Base-by-base conservation (phyloP, 2,329 filamentous ascomycete species). In the Phialophora macrospora region DNA sequence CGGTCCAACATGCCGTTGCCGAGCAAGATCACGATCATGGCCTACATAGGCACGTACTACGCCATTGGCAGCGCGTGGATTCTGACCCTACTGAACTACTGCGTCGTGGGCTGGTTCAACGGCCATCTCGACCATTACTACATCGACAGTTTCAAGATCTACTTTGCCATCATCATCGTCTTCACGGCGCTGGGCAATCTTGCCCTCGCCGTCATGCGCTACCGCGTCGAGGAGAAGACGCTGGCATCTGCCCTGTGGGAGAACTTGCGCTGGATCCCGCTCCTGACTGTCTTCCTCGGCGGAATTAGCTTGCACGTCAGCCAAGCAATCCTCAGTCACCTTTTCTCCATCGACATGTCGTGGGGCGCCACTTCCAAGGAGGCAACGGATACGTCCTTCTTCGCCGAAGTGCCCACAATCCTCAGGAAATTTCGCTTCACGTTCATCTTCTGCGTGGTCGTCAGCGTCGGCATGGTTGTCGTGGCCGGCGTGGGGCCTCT, bases 351-450 rank as follows among this genome's bases (percentile, higher is more conserved):
- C 74, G 85, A 95, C 78, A 94, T 95, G 89, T 87, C 86, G 2
- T 95, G 92, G 92, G 91, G 91, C 58, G 88, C 91, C 1, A 96
- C 92, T 0, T 85, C 88, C 48, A 96, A 96, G 79, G 92, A 96
- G 68, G 65, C 76, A 72, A 64, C 75, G 73, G 88, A 90, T 74
- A 89, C 90, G 28, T 90, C 92, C 77, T 96, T 96, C 79, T 94
- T 93, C 79, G 90, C 91, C 66, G 92, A 95, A 75, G 86, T 93
- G 20, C 89, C 90, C 38, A 90, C 90, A 75, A 90, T 96, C 48
- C 76, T 94, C 58, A 89, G 88, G 78, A 88, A 87, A 77, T 94
- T 94, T 83, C 93, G 90, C 80, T 91, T 76, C 34, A 75, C 74
- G 4, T 79, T 80, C 68, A 30, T 76, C n/a, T 78, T 77, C 64